Percentiles rank a stretch among this genome's conserved stretches.
Evolutionary conservation across 768 basidiomycete genomes (phyloP).

Genomic region (Xerocomellus chrysenteron): DNA sequence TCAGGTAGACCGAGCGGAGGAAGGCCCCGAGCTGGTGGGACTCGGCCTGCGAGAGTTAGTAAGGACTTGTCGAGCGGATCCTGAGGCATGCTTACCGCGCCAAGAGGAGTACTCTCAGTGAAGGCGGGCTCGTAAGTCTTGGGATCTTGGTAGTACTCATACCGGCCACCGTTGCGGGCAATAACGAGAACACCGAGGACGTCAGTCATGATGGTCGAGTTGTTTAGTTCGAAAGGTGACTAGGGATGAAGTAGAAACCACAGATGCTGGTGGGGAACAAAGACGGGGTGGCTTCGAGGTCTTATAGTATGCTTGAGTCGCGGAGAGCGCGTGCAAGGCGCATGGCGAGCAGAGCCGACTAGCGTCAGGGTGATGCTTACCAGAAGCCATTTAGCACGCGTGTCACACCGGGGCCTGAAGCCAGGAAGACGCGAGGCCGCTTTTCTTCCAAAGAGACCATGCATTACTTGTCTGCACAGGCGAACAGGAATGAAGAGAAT

Average conservation of each 20-base stretch:
- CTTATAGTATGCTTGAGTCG: conserved; percentile 25
- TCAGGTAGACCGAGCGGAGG: conserved; percentile 68
- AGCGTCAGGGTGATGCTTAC: conserved; percentile 22
- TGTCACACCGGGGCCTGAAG: conserved; percentile 25
- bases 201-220: conserved; percentile 35
- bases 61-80: neutral
- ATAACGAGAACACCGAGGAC: conserved; percentile 78
- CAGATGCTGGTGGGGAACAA: conserved; percentile 16
- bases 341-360: conserved; percentile 29
- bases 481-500: conserved; percentile 30
- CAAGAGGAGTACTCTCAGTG: conserved; percentile 73
- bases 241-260: conserved; percentile 18
- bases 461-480: conserved; percentile 31
- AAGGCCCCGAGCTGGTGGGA: conserved; percentile 61
- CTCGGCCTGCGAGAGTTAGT: conserved; percentile 47
- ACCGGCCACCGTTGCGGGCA: conserved; percentile 77
- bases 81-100: conserved; percentile 49
- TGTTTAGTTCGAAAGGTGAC: conserved; percentile 13
- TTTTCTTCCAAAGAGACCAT: conserved; percentile 26
- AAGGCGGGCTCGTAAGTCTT: conserved; percentile 58
- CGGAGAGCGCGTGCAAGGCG: conserved; percentile 28
- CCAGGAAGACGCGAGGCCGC: conserved; percentile 35
- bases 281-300: conserved; percentile 6
- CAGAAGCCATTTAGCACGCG: conserved; percentile 22
- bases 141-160: conserved; percentile 70